Percentiles rank a stretch among this genome's conserved stretches.
phyloP scores from a whole-genome alignment of 805 yeast species.

The Myxozyma neglecta region DNA sequence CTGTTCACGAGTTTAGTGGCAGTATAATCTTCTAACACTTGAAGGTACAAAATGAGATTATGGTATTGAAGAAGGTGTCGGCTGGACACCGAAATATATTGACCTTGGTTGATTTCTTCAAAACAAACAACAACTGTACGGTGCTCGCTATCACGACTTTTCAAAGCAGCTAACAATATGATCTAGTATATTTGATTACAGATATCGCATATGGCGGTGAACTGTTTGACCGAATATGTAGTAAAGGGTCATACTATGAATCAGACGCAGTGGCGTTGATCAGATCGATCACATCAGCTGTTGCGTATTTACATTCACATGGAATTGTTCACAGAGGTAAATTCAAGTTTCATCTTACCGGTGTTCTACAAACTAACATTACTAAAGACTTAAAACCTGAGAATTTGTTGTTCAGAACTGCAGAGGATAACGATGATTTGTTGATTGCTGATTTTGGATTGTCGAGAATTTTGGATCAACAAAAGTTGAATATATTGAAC shows the following conservation, averaged over 20 bases:
- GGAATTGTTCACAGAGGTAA: constrained; percentile 59
- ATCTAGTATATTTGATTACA: constrained; percentile 52
- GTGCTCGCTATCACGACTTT: constrained; percentile 32
- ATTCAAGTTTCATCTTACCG: neutral
- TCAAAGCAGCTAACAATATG: neutral
- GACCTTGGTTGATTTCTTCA: constrained; percentile 67
- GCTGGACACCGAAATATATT: constrained; percentile 56
- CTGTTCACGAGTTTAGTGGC: constrained; percentile 55
- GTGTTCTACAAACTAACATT: neutral
- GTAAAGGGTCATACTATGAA: constrained; percentile 49
- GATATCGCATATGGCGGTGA: constrained; percentile 70
- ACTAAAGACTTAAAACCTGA: constrained; percentile 64
- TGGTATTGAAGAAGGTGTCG: constrained; percentile 53
- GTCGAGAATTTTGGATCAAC: constrained; percentile 51
- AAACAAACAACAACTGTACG: constrained; percentile 54
- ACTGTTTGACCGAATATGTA: constrained; percentile 58
- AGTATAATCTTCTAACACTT: constrained; percentile 50
- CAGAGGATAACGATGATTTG: constrained; percentile 45
- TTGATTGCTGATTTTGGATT: constrained; percentile 66
- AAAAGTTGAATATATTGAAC: constrained; percentile 40
- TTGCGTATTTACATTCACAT: constrained; percentile 57
- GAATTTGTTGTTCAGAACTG: constrained; percentile 54
- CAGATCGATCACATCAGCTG: constrained; percentile 53
- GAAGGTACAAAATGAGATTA: constrained; percentile 60
- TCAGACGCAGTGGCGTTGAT: constrained; percentile 53